Base-by-base conservation (phyloP, 768 basidiomycete species). In the Lentinula guzmanii region DNA sequence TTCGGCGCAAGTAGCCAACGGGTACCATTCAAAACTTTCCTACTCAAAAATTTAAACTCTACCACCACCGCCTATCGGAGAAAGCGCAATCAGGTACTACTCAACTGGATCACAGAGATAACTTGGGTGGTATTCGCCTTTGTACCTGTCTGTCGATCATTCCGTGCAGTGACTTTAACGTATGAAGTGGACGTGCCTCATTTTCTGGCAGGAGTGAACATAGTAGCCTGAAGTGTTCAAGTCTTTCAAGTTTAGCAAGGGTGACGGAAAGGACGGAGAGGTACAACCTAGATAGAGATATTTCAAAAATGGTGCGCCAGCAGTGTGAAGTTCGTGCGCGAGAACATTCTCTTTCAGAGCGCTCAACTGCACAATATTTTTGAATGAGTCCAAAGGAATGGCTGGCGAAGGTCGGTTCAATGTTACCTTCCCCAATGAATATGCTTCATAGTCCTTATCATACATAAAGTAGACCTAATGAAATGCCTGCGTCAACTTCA, bases 121-220 rank as follows among this genome's bases (percentile, higher is more conserved):
- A 2, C 95, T 97, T 0, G 96, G 96, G 0, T 79, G 71, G 66
- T 95, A 99, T 60, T 97, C 94, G 33, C 87, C 95, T 69, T 99
- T 99, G 74, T 99, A 98, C 37, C 57, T 58, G 37, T 51, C 50
- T 35, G 24, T 31, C 28, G 51, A 31, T 31, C 51, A 52, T 33
- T 31, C 28, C 28, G 21, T 31, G 51, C 24, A 11, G 16, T 15
- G 9, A 24, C 13, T 31, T 35, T 7, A 28, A 31, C 28, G 51
- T 31, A 35, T 31, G 51, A 52, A 39, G 34, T 31, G 13, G 34
- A 52, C 51, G 46, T 18, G 28, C 60, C 81, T 80, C 97, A 98
- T 98, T 74, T 99, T 99, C 55, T 77, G 83, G 69, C 95, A 98
- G 2, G 90, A 86, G 66, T 97, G 83, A 42, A 98, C 90, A 71